Conservation (phyloP, 164 flowering plant species). For the Vitis riparia region DNA sequence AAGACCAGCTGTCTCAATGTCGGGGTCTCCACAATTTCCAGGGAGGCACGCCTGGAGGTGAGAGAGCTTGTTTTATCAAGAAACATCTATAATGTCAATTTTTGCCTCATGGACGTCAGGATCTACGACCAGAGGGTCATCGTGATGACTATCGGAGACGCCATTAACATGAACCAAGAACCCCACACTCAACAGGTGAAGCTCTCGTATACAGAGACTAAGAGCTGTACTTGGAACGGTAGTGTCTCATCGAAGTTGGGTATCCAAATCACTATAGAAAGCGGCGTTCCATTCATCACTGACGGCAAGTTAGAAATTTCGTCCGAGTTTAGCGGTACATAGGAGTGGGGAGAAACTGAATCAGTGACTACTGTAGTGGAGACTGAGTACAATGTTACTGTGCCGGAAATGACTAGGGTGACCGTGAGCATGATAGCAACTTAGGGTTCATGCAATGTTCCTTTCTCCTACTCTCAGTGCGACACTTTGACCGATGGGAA, state of each 20-base stretch:
- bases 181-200: neutral
- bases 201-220: neutral
- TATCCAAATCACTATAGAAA: neutral
- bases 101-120: neutral
- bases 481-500: constrained; percentile 6
- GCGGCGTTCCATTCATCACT: neutral
- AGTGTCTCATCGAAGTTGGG: neutral
- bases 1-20: neutral
- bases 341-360: constrained; percentile 7
- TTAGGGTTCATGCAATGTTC: constrained; percentile 8
- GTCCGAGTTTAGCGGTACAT: neutral
- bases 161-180: neutral
- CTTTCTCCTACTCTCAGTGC: constrained; percentile 16
- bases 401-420: constrained; percentile 10
- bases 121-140: too few species aligned
- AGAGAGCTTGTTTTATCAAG: constrained; percentile 9
- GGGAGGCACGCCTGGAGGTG: neutral
- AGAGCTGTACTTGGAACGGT: constrained; percentile 3
- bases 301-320: neutral
- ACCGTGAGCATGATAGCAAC: constrained; percentile 1
- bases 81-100: neutral
- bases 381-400: neutral
- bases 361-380: neutral
- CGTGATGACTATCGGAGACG: neutral
- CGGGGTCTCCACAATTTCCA: neutral